Conservation (phyloP, 768 basidiomycete genomes). For the Pleurotus giganteus region DNA sequence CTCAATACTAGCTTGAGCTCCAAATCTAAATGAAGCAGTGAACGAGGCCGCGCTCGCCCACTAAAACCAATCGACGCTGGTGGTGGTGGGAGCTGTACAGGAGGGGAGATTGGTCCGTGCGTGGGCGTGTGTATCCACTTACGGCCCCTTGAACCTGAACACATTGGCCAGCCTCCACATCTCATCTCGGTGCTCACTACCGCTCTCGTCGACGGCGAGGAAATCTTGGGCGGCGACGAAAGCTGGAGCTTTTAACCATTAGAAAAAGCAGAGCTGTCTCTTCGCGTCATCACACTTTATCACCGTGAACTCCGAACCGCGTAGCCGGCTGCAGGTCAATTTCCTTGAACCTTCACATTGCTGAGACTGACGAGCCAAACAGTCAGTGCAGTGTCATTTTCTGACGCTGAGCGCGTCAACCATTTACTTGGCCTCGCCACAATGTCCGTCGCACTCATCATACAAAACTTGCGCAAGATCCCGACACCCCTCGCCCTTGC, state of each 20-base stretch:
- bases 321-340: too few species aligned
- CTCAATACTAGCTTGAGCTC: too few species aligned
- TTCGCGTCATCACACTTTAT: too few species aligned
- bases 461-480: slow-evolving; percentile 37
- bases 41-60: not conserved
- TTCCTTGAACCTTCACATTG: not conserved
- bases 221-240: too few species aligned
- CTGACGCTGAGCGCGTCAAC: slow-evolving; percentile 6
- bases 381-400: not conserved
- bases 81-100: not conserved
- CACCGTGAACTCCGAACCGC: too few species aligned
- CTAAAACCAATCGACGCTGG: too few species aligned
- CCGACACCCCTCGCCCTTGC: slow-evolving; percentile 56
- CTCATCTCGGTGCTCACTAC: not conserved
- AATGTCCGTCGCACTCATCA: slow-evolving; percentile 6
- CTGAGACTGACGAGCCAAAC: not conserved
- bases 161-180: not conserved
- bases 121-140: not conserved
- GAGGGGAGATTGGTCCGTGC: not conserved
- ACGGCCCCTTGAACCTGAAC: not conserved
- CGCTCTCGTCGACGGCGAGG: not conserved
- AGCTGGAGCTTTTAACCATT: too few species aligned
- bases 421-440: slow-evolving; percentile 9
- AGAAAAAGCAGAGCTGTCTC: too few species aligned
- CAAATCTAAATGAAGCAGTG: not conserved